A percentile compares a stretch with the other conserved stretches of the same genome.
Conservation (phyloP, 768 basidiomycete species). For the Jaapia argillacea region DNA sequence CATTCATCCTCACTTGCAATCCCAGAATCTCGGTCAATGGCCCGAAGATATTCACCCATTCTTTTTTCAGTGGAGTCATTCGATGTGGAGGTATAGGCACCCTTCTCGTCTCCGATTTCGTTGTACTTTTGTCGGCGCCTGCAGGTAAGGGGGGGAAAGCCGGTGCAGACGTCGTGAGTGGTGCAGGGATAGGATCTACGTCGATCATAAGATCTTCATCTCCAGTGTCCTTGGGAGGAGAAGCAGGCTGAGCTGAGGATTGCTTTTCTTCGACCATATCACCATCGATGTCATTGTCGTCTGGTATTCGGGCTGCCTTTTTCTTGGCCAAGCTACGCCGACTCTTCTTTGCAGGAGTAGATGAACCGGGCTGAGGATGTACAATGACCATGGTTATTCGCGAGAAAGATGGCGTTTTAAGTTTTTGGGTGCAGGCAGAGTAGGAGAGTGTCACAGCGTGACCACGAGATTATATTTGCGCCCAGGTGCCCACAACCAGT, state of each 20-base stretch:
- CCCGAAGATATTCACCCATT: constrained; percentile 93
- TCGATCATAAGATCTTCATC: constrained; percentile 63
- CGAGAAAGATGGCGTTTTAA: too few relatives aligned
- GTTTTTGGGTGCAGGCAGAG: too few relatives aligned
- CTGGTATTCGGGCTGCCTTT: constrained; percentile 5
- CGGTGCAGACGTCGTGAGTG: constrained; percentile 43
- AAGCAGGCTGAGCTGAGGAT: background rate
- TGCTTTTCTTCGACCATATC: background rate
- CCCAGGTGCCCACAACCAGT: too few relatives aligned
- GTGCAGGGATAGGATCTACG: constrained; percentile 29
- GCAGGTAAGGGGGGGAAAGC: constrained; percentile 63
- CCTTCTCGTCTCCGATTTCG: constrained; percentile 80
- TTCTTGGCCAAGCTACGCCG: constrained; percentile 36
- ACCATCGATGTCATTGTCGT: background rate
- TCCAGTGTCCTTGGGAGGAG: constrained; percentile 14
- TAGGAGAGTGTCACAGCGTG: too few relatives aligned
- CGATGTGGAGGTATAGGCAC: constrained; percentile 93
- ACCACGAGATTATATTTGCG: too few relatives aligned
- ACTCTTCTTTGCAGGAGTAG: constrained; percentile 30
- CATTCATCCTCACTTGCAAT: constrained; percentile 96
- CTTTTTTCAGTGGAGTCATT: constrained; percentile 94
- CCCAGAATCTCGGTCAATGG: constrained; percentile 93
- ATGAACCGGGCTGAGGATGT: constrained; percentile 13
- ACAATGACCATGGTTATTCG: constrained; percentile 31
- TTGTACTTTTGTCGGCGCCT: constrained; percentile 39